Evolutionary conservation across 2,329 filamentous ascomycete genomes (phyloP).

Genomic region (Xylaria arbuscula): DNA sequence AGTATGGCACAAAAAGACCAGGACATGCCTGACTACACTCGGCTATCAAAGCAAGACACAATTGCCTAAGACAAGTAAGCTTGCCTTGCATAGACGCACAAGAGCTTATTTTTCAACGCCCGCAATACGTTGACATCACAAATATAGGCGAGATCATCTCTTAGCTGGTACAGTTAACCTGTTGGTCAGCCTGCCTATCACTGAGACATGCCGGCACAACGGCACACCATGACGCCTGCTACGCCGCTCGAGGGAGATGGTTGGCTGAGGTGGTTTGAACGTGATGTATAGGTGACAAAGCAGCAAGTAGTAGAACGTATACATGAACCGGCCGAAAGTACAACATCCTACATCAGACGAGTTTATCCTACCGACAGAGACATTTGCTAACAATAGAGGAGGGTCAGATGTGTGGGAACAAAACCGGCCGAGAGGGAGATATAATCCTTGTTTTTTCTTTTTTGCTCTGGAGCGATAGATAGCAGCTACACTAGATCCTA

Average conservation of each 20-base stretch:
- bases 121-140: constrained; percentile 31
- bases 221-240: constrained; percentile 24
- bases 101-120: constrained; percentile 33
- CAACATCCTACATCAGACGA: neutral
- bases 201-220: constrained; percentile 22
- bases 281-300: constrained; percentile 22
- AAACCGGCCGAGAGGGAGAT: constrained; percentile 11
- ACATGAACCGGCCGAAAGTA: neutral
- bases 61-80: constrained; percentile 4
- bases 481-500: neutral
- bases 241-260: constrained; percentile 4
- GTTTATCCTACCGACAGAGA: neutral
- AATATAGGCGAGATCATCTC: constrained; percentile 1
- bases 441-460: neutral
- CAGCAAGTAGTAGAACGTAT: neutral
- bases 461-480: neutral
- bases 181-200: neutral
- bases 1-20: neutral
- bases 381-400: neutral
- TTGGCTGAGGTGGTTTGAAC: constrained; percentile 1
- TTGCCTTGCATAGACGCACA: constrained; percentile 14
- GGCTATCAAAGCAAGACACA: constrained; percentile 28
- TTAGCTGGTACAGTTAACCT: neutral
- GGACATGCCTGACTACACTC: constrained; percentile 12
- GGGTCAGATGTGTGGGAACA: constrained; percentile 5